These are phyloP conservation scores for Dendrostoma leiphaemia DNA, from an alignment of 2,329 filamentous ascomycete species.

Conservation along the genomic window DNA sequence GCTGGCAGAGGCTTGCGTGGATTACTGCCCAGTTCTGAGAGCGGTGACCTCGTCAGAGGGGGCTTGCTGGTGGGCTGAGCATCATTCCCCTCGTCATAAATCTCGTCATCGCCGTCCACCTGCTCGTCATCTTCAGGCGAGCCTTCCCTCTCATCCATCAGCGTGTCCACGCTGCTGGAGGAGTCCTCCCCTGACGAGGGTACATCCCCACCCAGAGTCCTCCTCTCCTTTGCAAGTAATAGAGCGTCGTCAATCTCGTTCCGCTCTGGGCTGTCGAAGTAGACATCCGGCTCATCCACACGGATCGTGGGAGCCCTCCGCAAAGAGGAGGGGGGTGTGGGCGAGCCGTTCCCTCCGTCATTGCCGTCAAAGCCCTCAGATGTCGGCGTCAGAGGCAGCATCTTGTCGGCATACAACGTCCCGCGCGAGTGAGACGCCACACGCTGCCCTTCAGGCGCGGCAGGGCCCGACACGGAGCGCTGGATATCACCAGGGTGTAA, in stretches of 20 bases:
- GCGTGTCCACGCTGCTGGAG: neutral
- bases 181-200: conserved; percentile 3
- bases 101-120: neutral
- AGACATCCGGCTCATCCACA: conserved; percentile 1
- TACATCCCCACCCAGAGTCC: neutral
- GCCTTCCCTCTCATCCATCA: conserved; percentile 1
- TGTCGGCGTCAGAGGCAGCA: conserved; percentile 31
- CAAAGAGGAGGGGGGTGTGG: conserved; percentile 20
- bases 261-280: neutral
- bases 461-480: neutral
- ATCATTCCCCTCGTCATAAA: too few species aligned
- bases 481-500: neutral
- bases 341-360: neutral
- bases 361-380: conserved; percentile 25
- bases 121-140: neutral
- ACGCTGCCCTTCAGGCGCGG: neutral
- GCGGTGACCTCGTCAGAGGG: conserved; percentile 17
- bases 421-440: neutral
- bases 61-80: conserved; percentile 8
- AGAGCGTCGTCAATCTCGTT: neutral
- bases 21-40: conserved; percentile 18
- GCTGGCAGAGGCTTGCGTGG: conserved; percentile 33
- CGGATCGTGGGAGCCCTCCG: conserved; percentile 13
- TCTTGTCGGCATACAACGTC: conserved; percentile 27
- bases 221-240: neutral